These are phyloP conservation scores for Pugionium cornutum DNA, from an alignment of 345 rosid genomes.

Conservation along the genomic window DNA sequence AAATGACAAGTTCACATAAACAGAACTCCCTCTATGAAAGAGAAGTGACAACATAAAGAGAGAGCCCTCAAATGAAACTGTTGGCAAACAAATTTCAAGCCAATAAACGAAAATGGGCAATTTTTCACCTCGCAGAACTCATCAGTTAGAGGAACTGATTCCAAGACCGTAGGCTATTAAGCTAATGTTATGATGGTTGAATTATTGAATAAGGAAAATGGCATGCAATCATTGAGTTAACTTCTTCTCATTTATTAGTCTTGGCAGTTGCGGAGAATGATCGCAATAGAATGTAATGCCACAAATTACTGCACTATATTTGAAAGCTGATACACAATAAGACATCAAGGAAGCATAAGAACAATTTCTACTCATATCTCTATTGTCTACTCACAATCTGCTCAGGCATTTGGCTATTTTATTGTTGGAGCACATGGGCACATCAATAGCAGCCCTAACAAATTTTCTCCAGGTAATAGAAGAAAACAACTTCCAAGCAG, in stretches of 20 bases:
- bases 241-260: background rate
- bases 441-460: background rate
- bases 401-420: background rate
- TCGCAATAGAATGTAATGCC: background rate
- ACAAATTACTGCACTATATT: background rate
- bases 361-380: background rate
- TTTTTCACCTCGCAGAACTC: background rate
- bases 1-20: background rate
- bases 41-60: background rate
- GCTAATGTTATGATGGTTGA: background rate
- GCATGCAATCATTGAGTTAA: background rate
- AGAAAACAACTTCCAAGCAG: background rate
- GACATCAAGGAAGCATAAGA: background rate
- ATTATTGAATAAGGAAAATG: background rate
- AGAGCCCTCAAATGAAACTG: background rate
- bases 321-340: background rate
- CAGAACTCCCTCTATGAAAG: background rate
- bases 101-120: background rate
- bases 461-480: background rate
- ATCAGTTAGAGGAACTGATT: background rate
- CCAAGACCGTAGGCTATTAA: background rate
- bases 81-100: background rate
- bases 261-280: background rate
- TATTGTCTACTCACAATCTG: background rate
- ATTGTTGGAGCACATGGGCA: background rate